These are phyloP conservation scores for Aspergillus aculeatinus DNA, from an alignment of 2,329 filamentous ascomycete genomes.

Conservation along the genomic window DNA sequence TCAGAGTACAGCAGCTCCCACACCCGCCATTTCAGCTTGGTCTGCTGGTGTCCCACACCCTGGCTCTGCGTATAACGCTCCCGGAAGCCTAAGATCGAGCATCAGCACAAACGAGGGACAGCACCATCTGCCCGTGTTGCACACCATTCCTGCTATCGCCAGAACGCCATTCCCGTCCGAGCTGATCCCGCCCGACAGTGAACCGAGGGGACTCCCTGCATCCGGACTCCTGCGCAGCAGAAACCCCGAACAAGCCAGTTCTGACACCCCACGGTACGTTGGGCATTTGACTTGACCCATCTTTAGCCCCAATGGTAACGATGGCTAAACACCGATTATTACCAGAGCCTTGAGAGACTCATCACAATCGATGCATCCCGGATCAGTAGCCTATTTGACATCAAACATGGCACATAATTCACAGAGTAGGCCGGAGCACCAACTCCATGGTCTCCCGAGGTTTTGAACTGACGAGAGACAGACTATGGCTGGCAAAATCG, in stretches of 20 bases:
- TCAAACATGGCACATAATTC: conserved; percentile 32
- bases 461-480: conserved; percentile 20
- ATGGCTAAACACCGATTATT: neutral
- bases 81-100: conserved; percentile 1
- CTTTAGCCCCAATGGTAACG: neutral
- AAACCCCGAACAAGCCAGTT: neutral
- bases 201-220: neutral
- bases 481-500: conserved; percentile 34
- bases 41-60: neutral
- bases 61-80: neutral
- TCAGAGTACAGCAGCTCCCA: neutral
- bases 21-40: neutral
- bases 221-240: neutral
- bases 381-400: conserved; percentile 24
- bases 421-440: conserved; percentile 25
- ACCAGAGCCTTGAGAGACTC: neutral
- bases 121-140: neutral
- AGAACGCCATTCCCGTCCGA: conserved; percentile 2
- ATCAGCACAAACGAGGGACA: neutral
- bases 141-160: neutral
- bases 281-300: neutral
- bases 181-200: neutral
- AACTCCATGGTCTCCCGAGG: neutral
- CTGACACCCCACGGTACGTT: conserved; percentile 2
- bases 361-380: conserved; percentile 3